These are phyloP conservation scores for Gossypium australe DNA, from an alignment of 345 rosid species.

Conservation along the genomic window DNA sequence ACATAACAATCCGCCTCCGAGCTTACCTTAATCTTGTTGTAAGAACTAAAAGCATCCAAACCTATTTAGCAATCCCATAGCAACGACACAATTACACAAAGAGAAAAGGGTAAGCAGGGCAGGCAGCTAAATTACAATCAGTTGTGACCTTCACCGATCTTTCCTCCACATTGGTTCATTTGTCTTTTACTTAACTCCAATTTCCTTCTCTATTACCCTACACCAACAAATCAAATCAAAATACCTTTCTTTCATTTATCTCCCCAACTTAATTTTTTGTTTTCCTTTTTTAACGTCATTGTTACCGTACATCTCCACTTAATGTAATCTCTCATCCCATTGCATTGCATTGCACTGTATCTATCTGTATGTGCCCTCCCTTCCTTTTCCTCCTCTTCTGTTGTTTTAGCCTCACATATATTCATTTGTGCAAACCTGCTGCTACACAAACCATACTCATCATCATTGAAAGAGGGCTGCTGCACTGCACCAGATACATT, in stretches of 20 bases:
- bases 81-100: background rate
- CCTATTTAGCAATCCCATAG: too few species aligned
- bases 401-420: background rate
- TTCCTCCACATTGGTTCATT: background rate
- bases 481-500: background rate
- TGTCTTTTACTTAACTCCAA: background rate
- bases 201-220: background rate
- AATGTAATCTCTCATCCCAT: background rate
- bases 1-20: too few species aligned
- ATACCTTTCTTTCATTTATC: background rate
- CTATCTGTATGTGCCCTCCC: background rate
- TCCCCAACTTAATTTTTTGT: too few species aligned
- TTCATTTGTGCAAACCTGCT: background rate
- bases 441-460: background rate
- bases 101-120: background rate
- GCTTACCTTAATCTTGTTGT: too few species aligned
- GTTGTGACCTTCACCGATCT: background rate
- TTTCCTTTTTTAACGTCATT: background rate
- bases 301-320: background rate
- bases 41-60: too few species aligned
- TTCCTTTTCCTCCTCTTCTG: background rate
- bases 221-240: conserved; percentile 1
- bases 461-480: background rate
- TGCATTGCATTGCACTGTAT: background rate
- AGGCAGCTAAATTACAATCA: background rate